phyloP scores from a whole-genome alignment of 2,329 filamentous ascomycete species.

The Orbilia quercus region DNA sequence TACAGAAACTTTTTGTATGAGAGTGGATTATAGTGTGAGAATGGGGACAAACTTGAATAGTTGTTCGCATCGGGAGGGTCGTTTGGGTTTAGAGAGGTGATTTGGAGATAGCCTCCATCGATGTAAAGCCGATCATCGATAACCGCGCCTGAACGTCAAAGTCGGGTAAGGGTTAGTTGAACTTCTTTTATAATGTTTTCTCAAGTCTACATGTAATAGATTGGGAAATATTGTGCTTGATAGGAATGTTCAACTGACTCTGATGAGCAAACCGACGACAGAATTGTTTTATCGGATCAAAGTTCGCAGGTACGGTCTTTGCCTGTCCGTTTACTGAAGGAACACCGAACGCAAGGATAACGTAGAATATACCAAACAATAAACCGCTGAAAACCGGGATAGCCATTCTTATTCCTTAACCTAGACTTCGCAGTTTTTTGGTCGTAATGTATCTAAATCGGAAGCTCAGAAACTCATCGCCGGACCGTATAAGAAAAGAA shows the following conservation, averaged over 20 bases:
- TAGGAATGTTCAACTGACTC: constrained; percentile 59
- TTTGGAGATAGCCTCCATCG: constrained; percentile 70
- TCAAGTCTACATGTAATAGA: background rate
- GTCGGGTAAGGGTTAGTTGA: background rate
- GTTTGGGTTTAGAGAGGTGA: background rate
- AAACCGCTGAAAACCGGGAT: too few species aligned
- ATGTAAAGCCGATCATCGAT: constrained; percentile 72
- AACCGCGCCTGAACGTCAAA: constrained; percentile 64
- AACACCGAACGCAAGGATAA: too few species aligned
- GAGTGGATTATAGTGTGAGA: background rate
- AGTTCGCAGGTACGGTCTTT: constrained; percentile 64
- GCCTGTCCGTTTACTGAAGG: constrained; percentile 1
- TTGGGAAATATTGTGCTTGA: background rate
- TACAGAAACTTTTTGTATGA: background rate
- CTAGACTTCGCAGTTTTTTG: too few species aligned
- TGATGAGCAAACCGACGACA: constrained; percentile 70
- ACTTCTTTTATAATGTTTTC: constrained; percentile 15
- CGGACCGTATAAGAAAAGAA: too few species aligned
- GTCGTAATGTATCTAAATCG: too few species aligned
- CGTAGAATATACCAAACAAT: too few species aligned
- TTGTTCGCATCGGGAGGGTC: constrained; percentile 65
- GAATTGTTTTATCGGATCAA: constrained; percentile 75
- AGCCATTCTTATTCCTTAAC: too few species aligned
- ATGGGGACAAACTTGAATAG: constrained; percentile 68
- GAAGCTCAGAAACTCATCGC: too few species aligned